phyloP scores from a whole-genome alignment of 148 eudicot species.

The Euryodendron excelsum region DNA sequence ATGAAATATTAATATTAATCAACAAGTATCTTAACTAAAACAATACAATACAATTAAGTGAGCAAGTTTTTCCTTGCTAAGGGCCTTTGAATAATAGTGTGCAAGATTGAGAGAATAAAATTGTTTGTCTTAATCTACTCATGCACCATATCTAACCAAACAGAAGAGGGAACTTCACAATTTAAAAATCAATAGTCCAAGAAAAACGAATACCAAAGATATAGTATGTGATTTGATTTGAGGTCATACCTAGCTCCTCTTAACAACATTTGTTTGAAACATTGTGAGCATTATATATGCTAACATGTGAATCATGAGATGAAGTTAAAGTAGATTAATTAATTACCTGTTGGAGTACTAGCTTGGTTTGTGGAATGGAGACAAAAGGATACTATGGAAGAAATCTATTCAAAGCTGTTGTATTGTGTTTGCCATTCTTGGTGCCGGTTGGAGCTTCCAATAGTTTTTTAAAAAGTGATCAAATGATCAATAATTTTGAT shows the following conservation, averaged over 20 bases:
- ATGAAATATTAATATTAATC: neutral
- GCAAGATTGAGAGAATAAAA: slow-evolving; percentile 14
- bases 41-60: neutral
- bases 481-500: slow-evolving; percentile 6
- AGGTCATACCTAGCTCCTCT: slow-evolving; percentile 23
- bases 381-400: neutral
- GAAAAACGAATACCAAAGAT: slow-evolving; percentile 12
- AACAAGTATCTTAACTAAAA: neutral
- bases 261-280: slow-evolving; percentile 20
- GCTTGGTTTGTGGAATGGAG: slow-evolving; percentile 7
- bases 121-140: slow-evolving; percentile 21
- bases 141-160: slow-evolving; percentile 19
- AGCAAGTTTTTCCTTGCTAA: neutral
- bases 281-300: neutral
- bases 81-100: slow-evolving; percentile 1
- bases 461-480: neutral
- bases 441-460: slow-evolving; percentile 3
- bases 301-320: slow-evolving; percentile 20
- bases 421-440: slow-evolving; percentile 3
- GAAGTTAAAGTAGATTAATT: neutral
- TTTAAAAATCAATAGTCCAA: slow-evolving; percentile 1
- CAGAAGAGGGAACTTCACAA: neutral
- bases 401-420: neutral
- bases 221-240: neutral
- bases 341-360: neutral